Percentiles rank a stretch among this genome's conserved stretches.
Evolutionary conservation across 2,329 filamentous ascomycete species (phyloP).

Genomic region (Exophiala sideris): DNA sequence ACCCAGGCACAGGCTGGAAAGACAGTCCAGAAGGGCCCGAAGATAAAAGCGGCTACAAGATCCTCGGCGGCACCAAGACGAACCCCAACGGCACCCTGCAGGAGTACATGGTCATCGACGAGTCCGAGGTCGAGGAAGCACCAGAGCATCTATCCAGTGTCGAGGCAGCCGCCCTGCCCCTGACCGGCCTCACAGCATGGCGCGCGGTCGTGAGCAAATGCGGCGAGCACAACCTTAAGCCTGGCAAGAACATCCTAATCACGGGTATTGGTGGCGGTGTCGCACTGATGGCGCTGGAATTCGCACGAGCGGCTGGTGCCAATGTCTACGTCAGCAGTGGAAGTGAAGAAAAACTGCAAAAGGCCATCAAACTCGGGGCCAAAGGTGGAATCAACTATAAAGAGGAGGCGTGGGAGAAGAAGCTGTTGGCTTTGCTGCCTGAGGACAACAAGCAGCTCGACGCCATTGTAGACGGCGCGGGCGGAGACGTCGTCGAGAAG

Average conservation of each 20-base stretch:
- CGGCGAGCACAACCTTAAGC: conserved; percentile 35
- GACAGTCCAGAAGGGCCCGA: conserved; percentile 71
- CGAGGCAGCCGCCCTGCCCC: conserved; percentile 78
- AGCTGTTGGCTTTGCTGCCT: conserved; percentile 58
- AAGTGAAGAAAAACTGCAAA: conserved; percentile 69
- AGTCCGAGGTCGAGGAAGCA: conserved; percentile 69
- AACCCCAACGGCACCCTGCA: conserved; percentile 68
- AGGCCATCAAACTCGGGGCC: conserved; percentile 69
- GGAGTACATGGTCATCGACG: conserved; percentile 68
- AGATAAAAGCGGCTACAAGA: conserved; percentile 53
- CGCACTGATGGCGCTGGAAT: conserved; percentile 75
- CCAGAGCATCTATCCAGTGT: conserved; percentile 68
- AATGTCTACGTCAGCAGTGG: conserved; percentile 80
- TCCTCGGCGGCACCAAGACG: conserved; percentile 66
- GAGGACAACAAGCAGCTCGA: conserved; percentile 68
- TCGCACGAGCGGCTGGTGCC: conserved; percentile 70
- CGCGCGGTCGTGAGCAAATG: conserved; percentile 78
- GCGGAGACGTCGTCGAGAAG: conserved; percentile 75
- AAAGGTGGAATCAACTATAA: conserved; percentile 80
- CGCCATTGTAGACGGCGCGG: conserved; percentile 85
- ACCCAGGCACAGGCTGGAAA: conserved; percentile 75
- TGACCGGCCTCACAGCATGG: conserved; percentile 87
- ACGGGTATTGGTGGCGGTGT: conserved; percentile 94
- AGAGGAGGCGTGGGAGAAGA: conserved; percentile 75
- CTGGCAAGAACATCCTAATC: conserved; percentile 72